Evolutionary conservation across 2,329 filamentous ascomycete species (phyloP).

Genomic region (Cytospora paraplurivora): DNA sequence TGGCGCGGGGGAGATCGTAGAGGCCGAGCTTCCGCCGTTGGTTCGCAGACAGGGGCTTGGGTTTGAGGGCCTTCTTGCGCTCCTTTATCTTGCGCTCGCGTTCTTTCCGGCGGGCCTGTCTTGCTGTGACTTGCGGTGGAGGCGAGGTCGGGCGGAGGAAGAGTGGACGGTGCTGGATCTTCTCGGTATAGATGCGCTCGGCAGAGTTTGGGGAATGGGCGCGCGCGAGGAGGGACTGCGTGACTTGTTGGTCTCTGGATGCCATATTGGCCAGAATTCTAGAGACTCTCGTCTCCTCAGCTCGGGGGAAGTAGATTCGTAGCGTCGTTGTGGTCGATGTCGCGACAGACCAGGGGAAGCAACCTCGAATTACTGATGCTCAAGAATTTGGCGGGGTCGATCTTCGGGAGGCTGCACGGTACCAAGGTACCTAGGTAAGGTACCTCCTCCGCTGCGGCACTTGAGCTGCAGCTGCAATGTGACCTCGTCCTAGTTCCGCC

Average conservation of each 20-base stretch:
- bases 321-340: neutral
- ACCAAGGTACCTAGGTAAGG: no score
- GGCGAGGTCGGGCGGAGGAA: conserved; percentile 77
- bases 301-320: neutral
- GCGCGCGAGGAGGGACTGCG: conserved; percentile 69
- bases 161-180: conserved; percentile 80
- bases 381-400: conserved; percentile 2
- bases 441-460: neutral
- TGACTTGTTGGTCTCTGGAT: conserved; percentile 42
- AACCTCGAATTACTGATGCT: no score
- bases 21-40: conserved; percentile 74
- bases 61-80: conserved; percentile 51
- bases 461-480: no score
- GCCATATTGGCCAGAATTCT: conserved; percentile 10
- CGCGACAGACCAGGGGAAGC: neutral
- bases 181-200: conserved; percentile 74
- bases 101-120: conserved; percentile 56
- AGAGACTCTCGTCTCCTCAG: neutral
- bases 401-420: no score
- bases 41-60: conserved; percentile 73
- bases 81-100: conserved; percentile 50
- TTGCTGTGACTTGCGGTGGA: conserved; percentile 57
- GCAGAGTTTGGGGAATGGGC: conserved; percentile 77
- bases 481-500: no score
- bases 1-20: conserved; percentile 70